These are phyloP conservation scores for Phytophthora sp. DNA, from an alignment of 352 stramenopile genomes.

Conservation along the genomic window DNA sequence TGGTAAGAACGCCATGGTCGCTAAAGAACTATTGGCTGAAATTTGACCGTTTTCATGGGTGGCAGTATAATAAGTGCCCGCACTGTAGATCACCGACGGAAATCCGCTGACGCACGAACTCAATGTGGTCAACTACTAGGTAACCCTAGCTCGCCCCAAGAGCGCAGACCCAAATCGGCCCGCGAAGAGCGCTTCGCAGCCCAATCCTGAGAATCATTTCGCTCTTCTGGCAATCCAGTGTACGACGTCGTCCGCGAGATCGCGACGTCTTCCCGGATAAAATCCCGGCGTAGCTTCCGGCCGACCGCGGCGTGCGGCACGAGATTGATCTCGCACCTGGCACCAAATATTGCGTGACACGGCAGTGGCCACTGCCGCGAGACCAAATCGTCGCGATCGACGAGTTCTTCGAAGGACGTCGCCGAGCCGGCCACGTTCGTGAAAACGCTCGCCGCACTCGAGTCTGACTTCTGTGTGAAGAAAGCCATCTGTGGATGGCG, in stretches of 20 bases:
- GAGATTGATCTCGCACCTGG: background rate
- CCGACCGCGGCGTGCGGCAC: background rate
- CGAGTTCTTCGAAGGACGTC: background rate
- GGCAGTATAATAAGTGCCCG: no score
- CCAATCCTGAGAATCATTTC: background rate
- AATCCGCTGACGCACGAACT: no score
- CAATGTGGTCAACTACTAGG: no score
- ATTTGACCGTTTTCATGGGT: no score
- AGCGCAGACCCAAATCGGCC: no score
- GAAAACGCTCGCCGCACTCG: background rate
- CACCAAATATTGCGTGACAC: background rate
- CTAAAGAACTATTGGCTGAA: no score
- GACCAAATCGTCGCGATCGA: conserved; percentile 1
- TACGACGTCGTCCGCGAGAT: no score
- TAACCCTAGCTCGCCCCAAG: no score
- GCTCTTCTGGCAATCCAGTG: background rate
- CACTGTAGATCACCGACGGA: background rate
- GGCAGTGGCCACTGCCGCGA: background rate
- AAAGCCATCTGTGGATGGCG: no score
- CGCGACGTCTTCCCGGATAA: background rate
- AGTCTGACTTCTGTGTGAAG: no score
- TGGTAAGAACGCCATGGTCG: no score
- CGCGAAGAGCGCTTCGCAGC: background rate
- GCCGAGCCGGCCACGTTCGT: background rate
- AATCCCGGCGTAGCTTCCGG: background rate